Conservation (phyloP, 148 eudicot species). For the Rhododendron kiyosumense region DNA sequence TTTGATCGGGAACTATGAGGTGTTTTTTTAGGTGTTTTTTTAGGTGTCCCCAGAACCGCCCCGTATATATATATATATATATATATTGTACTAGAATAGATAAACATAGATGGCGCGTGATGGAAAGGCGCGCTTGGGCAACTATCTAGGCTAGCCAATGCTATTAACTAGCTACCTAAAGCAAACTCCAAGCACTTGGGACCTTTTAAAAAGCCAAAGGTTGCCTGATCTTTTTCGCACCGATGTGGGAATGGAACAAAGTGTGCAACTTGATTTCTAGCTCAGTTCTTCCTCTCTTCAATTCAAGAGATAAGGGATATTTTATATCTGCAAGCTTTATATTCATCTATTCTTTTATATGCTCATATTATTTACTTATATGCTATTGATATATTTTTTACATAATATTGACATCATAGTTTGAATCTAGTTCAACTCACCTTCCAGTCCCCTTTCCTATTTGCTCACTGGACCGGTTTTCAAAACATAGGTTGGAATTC, state of each 20-base stretch:
- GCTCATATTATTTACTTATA: too few species aligned
- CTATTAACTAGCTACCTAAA: background rate
- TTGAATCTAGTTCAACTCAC: background rate
- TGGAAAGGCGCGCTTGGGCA: background rate
- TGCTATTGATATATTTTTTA: background rate
- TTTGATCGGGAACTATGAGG: too few species aligned
- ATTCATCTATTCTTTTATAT: too few species aligned
- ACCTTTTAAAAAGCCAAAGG: background rate
- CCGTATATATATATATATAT: too few species aligned
- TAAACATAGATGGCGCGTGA: background rate
- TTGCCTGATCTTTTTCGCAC: background rate
- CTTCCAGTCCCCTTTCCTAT: background rate
- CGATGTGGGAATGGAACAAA: background rate
- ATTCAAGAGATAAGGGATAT: background rate
- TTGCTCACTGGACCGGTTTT: background rate
- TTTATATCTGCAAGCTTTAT: background rate
- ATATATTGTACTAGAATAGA: too few species aligned
- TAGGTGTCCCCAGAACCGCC: too few species aligned
- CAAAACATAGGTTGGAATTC: background rate
- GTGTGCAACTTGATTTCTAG: background rate
- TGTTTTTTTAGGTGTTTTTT: too few species aligned
- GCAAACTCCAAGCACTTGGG: too few species aligned
- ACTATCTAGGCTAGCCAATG: background rate
- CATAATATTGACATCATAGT: background rate
- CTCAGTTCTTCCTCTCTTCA: background rate